phyloP scores from a whole-genome alignment of 768 basidiomycete species.

The Rhodosporidiobolus sp. region DNA sequence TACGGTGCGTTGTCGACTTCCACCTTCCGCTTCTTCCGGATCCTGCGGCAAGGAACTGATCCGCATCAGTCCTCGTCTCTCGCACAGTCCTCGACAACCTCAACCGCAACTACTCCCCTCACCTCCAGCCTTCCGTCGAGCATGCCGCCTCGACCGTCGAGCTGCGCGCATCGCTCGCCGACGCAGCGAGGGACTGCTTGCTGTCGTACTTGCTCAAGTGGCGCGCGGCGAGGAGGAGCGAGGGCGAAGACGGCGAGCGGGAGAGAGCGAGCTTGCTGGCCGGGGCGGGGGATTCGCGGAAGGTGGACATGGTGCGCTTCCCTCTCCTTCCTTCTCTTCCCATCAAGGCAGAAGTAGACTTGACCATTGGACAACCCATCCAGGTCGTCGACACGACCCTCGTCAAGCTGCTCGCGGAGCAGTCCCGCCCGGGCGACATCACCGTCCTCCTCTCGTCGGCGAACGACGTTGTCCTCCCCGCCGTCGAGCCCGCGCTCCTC shows the following conservation, averaged over 20 bases:
- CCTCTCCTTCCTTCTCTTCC: background rate
- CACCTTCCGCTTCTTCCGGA: too few relatives aligned
- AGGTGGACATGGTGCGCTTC: conserved; percentile 39
- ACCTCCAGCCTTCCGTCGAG: conserved; percentile 39
- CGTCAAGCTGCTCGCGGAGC: conserved; percentile 25
- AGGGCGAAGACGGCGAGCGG: too few relatives aligned
- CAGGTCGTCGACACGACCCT: conserved; percentile 38
- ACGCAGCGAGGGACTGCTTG: conserved; percentile 16
- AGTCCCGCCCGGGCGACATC: conserved; percentile 20
- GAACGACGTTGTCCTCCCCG: conserved; percentile 32
- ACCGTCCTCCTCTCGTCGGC: conserved; percentile 31
- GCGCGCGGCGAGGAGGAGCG: conserved; percentile 20
- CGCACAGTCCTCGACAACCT: conserved; percentile 37
- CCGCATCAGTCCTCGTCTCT: background rate
- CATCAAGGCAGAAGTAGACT: background rate
- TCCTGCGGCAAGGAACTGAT: background rate
- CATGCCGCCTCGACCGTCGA: conserved; percentile 27
- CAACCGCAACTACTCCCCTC: conserved; percentile 43
- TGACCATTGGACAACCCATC: background rate
- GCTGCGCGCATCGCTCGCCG: conserved; percentile 16
- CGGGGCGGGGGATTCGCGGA: conserved; percentile 30
- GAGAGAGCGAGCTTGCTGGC: background rate
- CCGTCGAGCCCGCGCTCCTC: conserved; percentile 14
- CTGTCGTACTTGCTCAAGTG: conserved; percentile 32
- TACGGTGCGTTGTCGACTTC: conserved; percentile 30